Evolutionary conservation across 2,329 filamentous ascomycete species (phyloP).

Genomic region (Talaromyces pinophilus): DNA sequence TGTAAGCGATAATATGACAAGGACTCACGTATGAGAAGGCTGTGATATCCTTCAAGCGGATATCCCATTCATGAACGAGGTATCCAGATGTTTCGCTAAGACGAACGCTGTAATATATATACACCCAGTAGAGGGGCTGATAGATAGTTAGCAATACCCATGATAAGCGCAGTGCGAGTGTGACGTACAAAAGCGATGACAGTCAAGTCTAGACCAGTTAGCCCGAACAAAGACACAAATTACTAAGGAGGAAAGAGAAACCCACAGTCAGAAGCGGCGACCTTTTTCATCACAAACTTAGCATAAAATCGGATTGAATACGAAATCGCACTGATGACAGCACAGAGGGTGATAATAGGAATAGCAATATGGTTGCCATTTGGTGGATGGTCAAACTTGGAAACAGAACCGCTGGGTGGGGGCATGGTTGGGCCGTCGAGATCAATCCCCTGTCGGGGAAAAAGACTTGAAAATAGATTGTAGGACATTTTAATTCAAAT

Average conservation of each 20-base stretch:
- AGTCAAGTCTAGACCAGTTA: constrained; percentile 7
- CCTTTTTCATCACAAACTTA: neutral
- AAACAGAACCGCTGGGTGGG: constrained; percentile 3
- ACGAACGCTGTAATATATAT: constrained; percentile 27
- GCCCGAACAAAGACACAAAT: neutral
- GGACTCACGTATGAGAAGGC: constrained; percentile 31
- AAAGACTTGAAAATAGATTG: neutral
- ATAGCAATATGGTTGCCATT: constrained; percentile 28
- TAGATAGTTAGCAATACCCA: neutral
- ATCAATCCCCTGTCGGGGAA: neutral
- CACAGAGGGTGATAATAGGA: constrained; percentile 28
- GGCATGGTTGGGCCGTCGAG: neutral
- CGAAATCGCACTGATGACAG: constrained; percentile 24
- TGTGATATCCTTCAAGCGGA: constrained; percentile 33
- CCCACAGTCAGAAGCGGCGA: constrained; percentile 6
- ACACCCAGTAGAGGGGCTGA: constrained; percentile 26
- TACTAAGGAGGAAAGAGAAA: neutral
- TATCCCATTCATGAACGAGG: constrained; percentile 42
- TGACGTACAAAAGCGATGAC: constrained; percentile 8
- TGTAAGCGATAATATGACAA: neutral
- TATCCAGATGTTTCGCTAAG: constrained; percentile 37
- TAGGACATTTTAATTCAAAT: neutral
- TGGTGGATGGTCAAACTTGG: constrained; percentile 29
- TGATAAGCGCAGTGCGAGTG: neutral
- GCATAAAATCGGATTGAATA: constrained; percentile 10